Percentiles rank a stretch among this genome's conserved stretches.
Evolutionary conservation across 2,329 filamentous ascomycete genomes (phyloP).

Genomic region (Diaporthe caulivora): DNA sequence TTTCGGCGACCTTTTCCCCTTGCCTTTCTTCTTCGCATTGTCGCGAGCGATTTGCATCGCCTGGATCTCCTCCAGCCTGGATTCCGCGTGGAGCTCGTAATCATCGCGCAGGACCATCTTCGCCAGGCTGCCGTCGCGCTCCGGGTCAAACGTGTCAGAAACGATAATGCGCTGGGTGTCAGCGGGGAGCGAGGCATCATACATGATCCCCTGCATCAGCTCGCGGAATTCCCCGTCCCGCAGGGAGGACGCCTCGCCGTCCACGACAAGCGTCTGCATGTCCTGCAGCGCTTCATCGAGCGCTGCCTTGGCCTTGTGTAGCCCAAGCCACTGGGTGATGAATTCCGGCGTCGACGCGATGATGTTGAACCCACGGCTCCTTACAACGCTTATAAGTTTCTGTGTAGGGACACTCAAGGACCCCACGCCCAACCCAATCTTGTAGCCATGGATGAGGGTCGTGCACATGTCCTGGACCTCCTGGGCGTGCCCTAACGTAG

Average conservation of each 20-base stretch:
- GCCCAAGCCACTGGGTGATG: neutral
- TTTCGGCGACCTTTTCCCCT: neutral
- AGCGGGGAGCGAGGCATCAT: neutral
- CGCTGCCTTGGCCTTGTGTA: neutral
- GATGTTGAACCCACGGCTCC: neutral
- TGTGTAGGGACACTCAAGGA: neutral
- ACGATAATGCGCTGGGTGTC: neutral
- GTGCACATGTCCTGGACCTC: no score
- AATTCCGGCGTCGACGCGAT: neutral
- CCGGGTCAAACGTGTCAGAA: neutral
- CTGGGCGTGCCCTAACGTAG: neutral
- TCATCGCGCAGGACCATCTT: neutral
- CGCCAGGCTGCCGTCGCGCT: neutral
- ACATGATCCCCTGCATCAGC: neutral
- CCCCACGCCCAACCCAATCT: accelerated
- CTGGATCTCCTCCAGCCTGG: neutral
- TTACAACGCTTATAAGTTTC: neutral
- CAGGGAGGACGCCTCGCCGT: neutral
- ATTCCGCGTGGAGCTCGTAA: neutral
- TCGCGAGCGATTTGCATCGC: neutral
- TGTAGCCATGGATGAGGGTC: neutral
- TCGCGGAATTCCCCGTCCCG: neutral
- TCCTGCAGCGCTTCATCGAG: neutral
- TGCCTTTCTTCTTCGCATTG: neutral
- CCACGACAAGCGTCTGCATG: neutral